A percentile compares a stretch with the other conserved stretches of the same genome.
These are phyloP conservation scores for Pezicula neosporulosa DNA, from an alignment of 2,329 filamentous ascomycete species.

Conservation along the genomic window DNA sequence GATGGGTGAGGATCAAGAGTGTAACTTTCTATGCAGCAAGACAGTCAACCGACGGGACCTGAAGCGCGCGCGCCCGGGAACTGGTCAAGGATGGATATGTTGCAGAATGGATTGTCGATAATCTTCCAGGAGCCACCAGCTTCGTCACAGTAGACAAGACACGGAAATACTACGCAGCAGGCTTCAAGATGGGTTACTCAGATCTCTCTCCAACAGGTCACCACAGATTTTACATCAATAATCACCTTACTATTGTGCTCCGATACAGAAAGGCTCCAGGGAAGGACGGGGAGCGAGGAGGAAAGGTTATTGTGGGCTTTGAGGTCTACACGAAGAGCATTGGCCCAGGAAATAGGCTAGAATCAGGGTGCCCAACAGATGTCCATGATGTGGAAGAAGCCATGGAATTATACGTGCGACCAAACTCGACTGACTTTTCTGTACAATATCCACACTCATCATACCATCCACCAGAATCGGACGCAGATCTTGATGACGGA, in stretches of 20 bases:
- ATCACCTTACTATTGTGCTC: conserved; percentile 83
- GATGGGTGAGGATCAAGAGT: conserved; percentile 74
- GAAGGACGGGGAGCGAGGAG: conserved; percentile 63
- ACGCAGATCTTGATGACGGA: conserved; percentile 57
- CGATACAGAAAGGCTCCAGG: conserved; percentile 72
- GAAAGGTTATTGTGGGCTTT: conserved; percentile 82
- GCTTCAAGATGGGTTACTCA: conserved; percentile 82
- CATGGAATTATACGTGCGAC: conserved; percentile 66
- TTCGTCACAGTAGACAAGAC: conserved; percentile 84
- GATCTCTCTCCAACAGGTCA: conserved; percentile 59
- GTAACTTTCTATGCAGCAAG: conserved; percentile 68
- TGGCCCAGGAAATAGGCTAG: conserved; percentile 54
- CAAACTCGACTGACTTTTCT: conserved; percentile 54
- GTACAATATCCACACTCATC: conserved; percentile 54
- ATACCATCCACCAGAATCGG: conserved; percentile 50
- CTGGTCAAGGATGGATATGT: conserved; percentile 78
- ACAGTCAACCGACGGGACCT: conserved; percentile 63
- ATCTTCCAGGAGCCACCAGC: conserved; percentile 82
- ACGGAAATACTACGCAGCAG: conserved; percentile 83
- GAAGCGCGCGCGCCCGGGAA: conserved; percentile 61
- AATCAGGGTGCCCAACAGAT: conserved; percentile 64
- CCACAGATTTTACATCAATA: conserved; percentile 74
- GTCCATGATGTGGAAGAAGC: conserved; percentile 59
- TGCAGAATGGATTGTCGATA: conserved; percentile 93
- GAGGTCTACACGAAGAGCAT: conserved; percentile 89